Base-by-base conservation (phyloP, 768 basidiomycete species). In the Galerina marginata region DNA sequence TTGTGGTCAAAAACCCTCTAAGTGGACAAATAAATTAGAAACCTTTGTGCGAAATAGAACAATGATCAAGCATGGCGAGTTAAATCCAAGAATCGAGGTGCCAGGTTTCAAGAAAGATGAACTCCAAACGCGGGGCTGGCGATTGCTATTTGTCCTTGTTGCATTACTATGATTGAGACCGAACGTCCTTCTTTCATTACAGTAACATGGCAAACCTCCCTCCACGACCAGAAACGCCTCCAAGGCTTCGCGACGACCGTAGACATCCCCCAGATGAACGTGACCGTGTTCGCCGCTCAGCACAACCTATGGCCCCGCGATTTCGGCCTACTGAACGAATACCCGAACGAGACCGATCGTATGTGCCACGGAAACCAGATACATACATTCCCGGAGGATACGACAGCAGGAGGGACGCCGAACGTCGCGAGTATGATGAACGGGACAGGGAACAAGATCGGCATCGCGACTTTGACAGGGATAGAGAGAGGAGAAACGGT, bases 41-140 rank as follows among this genome's bases (percentile, higher is more conserved):
- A 90, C 95, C 94, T 84, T 93, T 93, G 75, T 95, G 94, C 9
- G 93, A 93, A 69, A 98, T 96, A 29, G 94, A 95, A 74, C 95
- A 93, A 75, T 95, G 92, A 77, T 98, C 96, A 59, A 97, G 86
- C 95, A 97, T 97, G 25, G 20, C 14, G 38, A 25, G 23, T 43
- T 44, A 44, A 42, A 23, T 50, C 44, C 7, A 56, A 61, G 54
- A 59, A 36, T 51, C 26, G 49, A 56, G 60, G 48, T 60, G 60
- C 59, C 40, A 42, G 20, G 20, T 25, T 50, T 49, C 6, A 48
- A 51, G 15, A 11, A 10, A 7, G 20, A n/a, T 43, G 38, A 16
- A 43, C 14, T n/a, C 3, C 7, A 5, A 33, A 33, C 29, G 29
- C 29, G 29, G 29, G 29, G 29, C 7, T 33, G 20, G 62, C 39